Evolutionary conservation across 1,284 basidiomycete species (phyloP).

Genomic region (Ustilago sp.): DNA sequence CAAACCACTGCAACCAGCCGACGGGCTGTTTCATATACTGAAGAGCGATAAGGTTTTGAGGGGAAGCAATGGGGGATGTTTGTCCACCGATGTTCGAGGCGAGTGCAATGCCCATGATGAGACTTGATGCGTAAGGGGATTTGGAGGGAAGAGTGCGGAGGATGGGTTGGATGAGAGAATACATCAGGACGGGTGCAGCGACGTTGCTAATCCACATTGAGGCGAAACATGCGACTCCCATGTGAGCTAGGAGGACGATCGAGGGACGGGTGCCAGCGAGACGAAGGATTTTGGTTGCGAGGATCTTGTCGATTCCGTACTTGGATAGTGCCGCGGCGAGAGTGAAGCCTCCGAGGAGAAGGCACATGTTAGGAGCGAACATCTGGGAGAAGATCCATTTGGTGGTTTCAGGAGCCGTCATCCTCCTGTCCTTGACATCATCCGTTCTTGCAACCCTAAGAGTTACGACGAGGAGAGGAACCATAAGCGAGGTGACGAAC

Average conservation of each 20-base stretch:
- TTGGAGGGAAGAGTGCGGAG: conserved; percentile 88
- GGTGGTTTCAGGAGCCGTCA: conserved; percentile 81
- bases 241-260: conserved; percentile 90
- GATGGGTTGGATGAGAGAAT: conserved; percentile 97
- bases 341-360: conserved; percentile 84
- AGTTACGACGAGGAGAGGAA: conserved; percentile 90
- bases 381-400: conserved; percentile 78
- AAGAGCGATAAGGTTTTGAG: conserved; percentile 96
- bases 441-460: conserved; percentile 82
- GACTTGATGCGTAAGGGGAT: conserved; percentile 86
- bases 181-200: conserved; percentile 95
- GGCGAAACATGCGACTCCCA: conserved; percentile 96
- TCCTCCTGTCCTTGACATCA: conserved; percentile 74
- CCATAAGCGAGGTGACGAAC: conserved; percentile 91
- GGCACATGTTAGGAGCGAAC: conserved; percentile 90
- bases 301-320: conserved; percentile 89
- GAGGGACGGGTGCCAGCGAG: conserved; percentile 89
- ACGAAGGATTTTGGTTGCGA: conserved; percentile 91
- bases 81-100: conserved; percentile 99
- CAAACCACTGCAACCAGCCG: conserved; percentile 94
- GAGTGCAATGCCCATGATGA: conserved; percentile 95
- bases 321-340: conserved; percentile 96
- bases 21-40: conserved; percentile 86
- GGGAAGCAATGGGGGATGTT: conserved; percentile 89
- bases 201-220: conserved; percentile 99